phyloP scores from a whole-genome alignment of 768 basidiomycete genomes.

The Leccinum arenicola region DNA sequence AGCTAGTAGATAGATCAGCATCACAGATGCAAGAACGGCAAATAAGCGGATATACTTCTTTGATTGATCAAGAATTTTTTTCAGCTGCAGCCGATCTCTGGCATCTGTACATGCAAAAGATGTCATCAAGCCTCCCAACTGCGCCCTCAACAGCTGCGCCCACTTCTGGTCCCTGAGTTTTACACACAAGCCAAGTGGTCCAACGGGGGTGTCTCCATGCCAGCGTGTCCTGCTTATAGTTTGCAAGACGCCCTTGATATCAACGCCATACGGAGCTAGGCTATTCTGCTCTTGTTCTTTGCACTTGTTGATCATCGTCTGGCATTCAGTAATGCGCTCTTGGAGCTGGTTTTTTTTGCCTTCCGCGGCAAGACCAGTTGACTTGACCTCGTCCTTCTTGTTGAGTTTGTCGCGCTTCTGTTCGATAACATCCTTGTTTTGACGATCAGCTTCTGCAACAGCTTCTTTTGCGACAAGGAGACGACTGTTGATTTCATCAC shows the following conservation, averaged over 20 bases:
- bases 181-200: conserved; percentile 79
- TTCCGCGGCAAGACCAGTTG: conserved; percentile 38
- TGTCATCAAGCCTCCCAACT: conserved; percentile 56
- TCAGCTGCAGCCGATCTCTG: conserved; percentile 57
- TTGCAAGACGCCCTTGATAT: conserved; percentile 57
- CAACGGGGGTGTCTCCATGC: conserved; percentile 65
- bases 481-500: conserved; percentile 52
- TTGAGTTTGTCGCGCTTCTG: conserved; percentile 33
- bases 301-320: conserved; percentile 49
- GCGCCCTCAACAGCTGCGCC: conserved; percentile 59
- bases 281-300: conserved; percentile 53
- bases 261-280: conserved; percentile 58
- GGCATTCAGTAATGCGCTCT: conserved; percentile 42
- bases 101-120: conserved; percentile 75
- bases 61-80: conserved; percentile 48
- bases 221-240: conserved; percentile 52
- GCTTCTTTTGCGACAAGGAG: conserved; percentile 45
- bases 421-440: conserved; percentile 27
- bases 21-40: neutral
- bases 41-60: conserved; percentile 57
- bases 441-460: conserved; percentile 39
- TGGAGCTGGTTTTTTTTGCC: conserved; percentile 31
- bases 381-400: conserved; percentile 31
- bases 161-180: conserved; percentile 69
- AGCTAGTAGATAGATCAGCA: conserved; percentile 35